Evolutionary conservation across 2,329 filamentous ascomycete species (phyloP).

Genomic region (Pseudogymnoascus sp.): DNA sequence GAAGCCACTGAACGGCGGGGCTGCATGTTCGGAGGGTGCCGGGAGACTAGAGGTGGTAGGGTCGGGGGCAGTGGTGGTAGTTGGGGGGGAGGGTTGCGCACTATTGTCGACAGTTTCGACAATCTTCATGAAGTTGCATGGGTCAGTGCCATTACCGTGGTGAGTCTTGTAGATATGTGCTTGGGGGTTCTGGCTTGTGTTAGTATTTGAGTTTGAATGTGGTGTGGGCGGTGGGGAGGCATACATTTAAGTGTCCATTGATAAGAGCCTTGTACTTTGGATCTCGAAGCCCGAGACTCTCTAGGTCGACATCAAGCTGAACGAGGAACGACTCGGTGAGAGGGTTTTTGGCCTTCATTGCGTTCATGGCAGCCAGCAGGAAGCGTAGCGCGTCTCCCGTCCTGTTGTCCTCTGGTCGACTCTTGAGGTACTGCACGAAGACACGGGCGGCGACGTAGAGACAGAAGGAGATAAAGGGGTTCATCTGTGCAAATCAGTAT

Average conservation of each 20-base stretch:
- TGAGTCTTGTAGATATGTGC: constrained; percentile 24
- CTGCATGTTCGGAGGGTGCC: not conserved
- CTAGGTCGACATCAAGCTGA: constrained; percentile 85
- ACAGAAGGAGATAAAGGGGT: constrained; percentile 91
- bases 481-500: constrained; percentile 56
- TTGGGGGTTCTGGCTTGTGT: not conserved
- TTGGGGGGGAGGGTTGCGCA: not conserved
- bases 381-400: constrained; percentile 80
- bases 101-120: constrained; percentile 45
- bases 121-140: constrained; percentile 55
- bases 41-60: not conserved
- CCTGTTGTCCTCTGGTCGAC: constrained; percentile 74
- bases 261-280: constrained; percentile 50
- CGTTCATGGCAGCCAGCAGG: constrained; percentile 81
- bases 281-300: constrained; percentile 58
- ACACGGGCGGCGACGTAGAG: constrained; percentile 93
- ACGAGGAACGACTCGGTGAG: constrained; percentile 91
- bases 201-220: constrained; percentile 15
- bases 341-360: constrained; percentile 78
- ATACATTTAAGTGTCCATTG: constrained; percentile 31
- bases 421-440: constrained; percentile 95
- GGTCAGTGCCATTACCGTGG: constrained; percentile 35
- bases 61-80: constrained; percentile 16
- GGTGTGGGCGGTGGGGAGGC: constrained; percentile 8
- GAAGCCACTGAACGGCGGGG: not conserved